Evolutionary conservation across 345 rosid genomes (phyloP), one percentile per base, ranked within the genome.

Genomic region (Hibiscus trionum): DNA sequence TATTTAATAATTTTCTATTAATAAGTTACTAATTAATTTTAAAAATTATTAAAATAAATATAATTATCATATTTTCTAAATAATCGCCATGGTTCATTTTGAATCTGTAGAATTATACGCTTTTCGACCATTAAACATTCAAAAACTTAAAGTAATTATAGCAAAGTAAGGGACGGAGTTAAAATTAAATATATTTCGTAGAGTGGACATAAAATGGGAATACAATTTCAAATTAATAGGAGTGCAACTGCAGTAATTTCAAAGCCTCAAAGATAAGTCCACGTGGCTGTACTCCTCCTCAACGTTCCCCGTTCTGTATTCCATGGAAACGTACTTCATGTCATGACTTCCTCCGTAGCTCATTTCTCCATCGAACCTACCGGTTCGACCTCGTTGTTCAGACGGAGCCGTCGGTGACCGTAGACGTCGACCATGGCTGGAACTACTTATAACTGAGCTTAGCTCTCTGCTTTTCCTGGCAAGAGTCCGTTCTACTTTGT

Each of bases 401-500:
- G 79, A 80, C 12, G 75, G 81, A 4, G 75, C 70, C 52, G 73
- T 60, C 0, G 82, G 72, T 19, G 73, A 52, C 33, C 69, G 76
- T 52, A 53, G 5, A 15, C 21, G 77, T 42, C 62, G 67, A 70
- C 16, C 69, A 63, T 59, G 78, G 70, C 52, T 68, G 12, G 78
- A 71, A 4, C 64, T 69, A 35, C 57, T 35, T n/a, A n/a, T 7
- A 15, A 77, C 73, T 0, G 86, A 77, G 44, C 71, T 73, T 26
- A 80, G 73, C 77, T 88, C 94, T 26, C 90, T 80, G 75, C 90
- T 87, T 79, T 92, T 95, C 84, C 89, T 95, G 71, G 99, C 97
- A 11, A 95, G 80, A 14, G 97, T 92, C 76, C 97, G 82, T 70
- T 92, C 99, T 21, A 92, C 89, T 83, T 89, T 95, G 76, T 92